These are phyloP conservation scores for Hyphopichia pseudoburtonii DNA, from an alignment of 1,139 yeast genomes.

Conservation along the genomic window DNA sequence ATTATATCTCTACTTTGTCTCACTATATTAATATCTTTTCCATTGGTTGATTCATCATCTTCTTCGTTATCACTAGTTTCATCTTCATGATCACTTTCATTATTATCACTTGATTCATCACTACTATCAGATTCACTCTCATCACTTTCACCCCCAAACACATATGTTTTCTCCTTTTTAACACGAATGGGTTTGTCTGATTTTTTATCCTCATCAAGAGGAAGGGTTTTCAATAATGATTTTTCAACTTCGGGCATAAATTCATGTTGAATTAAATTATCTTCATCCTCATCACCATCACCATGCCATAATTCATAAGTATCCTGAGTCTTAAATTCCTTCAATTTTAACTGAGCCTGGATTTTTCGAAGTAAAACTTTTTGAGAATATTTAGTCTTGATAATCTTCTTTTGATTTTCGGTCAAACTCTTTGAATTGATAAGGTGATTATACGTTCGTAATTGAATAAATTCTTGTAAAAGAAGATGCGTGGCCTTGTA, in stretches of 20 bases:
- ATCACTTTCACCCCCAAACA: conserved; percentile 6
- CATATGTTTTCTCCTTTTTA: conserved; percentile 4
- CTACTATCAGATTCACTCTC: conserved; percentile 4
- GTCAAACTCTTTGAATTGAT: conserved; percentile 10
- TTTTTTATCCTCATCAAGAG: conserved; percentile 4
- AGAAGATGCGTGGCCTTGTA: too few species aligned
- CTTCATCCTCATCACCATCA: conserved; percentile 6
- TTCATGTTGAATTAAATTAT: too few species aligned
- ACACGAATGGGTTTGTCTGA: not conserved
- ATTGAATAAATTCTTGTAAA: too few species aligned
- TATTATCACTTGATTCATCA: conserved; percentile 11
- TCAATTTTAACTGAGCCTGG: conserved; percentile 12
- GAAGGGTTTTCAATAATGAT: too few species aligned
- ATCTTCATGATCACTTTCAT: conserved; percentile 10
- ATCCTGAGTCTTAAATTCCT: conserved; percentile 30
- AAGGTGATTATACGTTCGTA: too few species aligned
- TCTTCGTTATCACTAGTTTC: conserved; percentile 9
- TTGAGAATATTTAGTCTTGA: conserved; percentile 14
- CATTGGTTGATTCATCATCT: not conserved
- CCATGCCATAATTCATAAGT: conserved; percentile 41
- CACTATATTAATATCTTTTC: too few species aligned
- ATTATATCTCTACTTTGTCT: not conserved
- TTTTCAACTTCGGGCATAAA: too few species aligned
- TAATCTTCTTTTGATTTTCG: conserved; percentile 9
- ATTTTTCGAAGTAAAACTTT: conserved; percentile 14